These are phyloP conservation scores for Trichophyton verrucosum DNA, from an alignment of 2,329 filamentous ascomycete species.

Conservation along the genomic window DNA sequence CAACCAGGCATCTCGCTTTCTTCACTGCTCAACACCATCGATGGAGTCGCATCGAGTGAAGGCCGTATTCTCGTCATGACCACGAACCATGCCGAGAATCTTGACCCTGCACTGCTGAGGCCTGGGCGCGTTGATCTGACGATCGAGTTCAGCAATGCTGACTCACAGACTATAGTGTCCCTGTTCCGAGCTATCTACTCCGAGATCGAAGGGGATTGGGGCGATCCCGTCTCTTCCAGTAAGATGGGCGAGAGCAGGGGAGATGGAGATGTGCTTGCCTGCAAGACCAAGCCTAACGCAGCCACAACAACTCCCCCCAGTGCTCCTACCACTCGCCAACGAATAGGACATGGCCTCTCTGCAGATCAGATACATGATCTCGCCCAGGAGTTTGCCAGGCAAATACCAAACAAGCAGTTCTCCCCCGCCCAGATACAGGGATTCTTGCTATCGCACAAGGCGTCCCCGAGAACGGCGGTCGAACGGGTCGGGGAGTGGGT, in stretches of 20 bases:
- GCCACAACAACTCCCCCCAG: not conserved
- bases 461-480: slow-evolving; percentile 23
- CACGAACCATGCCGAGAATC: slow-evolving; percentile 51
- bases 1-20: slow-evolving; percentile 47
- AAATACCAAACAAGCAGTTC: slow-evolving; percentile 25
- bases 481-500: slow-evolving; percentile 19
- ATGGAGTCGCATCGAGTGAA: slow-evolving; percentile 57
- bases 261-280: not conserved
- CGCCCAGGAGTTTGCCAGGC: slow-evolving; percentile 22
- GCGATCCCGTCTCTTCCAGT: not conserved
- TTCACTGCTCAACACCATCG: slow-evolving; percentile 56
- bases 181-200: slow-evolving; percentile 45
- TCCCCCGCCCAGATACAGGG: slow-evolving; percentile 26
- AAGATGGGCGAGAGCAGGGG: not conserved
- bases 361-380: slow-evolving; percentile 10
- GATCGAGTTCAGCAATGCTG: not conserved
- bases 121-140: slow-evolving; percentile 25
- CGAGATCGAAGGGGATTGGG: slow-evolving; percentile 38
- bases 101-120: slow-evolving; percentile 52
- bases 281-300: not conserved
- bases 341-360: not conserved
- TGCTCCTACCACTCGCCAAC: not conserved
- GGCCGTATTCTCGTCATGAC: slow-evolving; percentile 40
- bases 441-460: slow-evolving; percentile 29
- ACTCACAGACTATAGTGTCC: not conserved